A percentile compares a stretch with the other conserved stretches of the same genome.
Conservation (phyloP, 768 basidiomycete species). For the Gloeopeniophorella convolvens region DNA sequence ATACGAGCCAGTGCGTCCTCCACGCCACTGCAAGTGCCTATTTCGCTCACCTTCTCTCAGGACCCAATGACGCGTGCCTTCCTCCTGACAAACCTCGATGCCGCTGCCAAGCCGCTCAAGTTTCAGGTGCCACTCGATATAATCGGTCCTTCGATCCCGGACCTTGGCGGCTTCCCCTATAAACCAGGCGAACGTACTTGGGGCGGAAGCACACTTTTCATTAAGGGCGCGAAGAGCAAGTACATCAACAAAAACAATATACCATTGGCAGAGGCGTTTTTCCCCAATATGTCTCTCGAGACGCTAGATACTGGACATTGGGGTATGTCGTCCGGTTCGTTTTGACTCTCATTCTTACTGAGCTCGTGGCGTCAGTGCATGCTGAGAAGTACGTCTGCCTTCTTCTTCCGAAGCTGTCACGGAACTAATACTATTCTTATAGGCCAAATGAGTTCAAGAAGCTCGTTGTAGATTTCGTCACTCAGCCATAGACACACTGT, state of each 20-base stretch:
- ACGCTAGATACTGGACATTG: conserved; percentile 78
- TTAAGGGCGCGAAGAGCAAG: conserved; percentile 77
- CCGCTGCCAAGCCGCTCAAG: conserved; percentile 36
- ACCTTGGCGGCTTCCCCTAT: conserved; percentile 80
- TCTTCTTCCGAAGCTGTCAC: neutral
- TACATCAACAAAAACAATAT: conserved; percentile 73
- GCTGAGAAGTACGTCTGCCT: conserved; percentile 52
- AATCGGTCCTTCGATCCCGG: conserved; percentile 50
- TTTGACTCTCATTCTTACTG: neutral
- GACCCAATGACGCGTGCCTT: conserved; percentile 71
- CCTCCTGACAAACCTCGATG: conserved; percentile 73
- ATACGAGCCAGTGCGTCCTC: conserved; percentile 50
- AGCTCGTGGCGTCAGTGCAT: conserved; percentile 49
- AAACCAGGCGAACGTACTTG: conserved; percentile 45
- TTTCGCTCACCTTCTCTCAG: conserved; percentile 34
- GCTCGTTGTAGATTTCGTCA: conserved; percentile 29
- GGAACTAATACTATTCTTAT: neutral
- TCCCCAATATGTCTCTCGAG: conserved; percentile 61
- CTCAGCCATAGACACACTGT: conserved; percentile 21
- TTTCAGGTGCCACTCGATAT: conserved; percentile 74
- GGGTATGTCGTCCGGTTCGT: conserved; percentile 43
- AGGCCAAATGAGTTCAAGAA: conserved; percentile 53
- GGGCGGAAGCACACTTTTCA: conserved; percentile 58
- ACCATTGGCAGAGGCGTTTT: conserved; percentile 55
- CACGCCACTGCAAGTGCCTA: neutral